phyloP scores from a whole-genome alignment of 495 filamentous ascomycete genomes.

The Pyrenula aspistea region DNA sequence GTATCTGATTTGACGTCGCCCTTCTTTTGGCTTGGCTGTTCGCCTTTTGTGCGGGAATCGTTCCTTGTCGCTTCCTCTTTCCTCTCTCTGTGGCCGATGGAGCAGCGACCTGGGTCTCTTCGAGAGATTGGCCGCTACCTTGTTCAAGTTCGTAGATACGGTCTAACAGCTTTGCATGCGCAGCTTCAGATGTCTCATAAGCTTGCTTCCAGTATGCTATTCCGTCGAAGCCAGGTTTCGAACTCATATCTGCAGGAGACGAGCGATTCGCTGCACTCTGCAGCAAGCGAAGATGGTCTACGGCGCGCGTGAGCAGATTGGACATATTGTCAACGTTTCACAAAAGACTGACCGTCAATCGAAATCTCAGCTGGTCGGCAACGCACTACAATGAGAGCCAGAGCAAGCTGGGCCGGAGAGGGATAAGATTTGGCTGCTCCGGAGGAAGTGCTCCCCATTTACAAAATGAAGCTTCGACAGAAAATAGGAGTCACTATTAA shows the following conservation, averaged over 20 bases:
- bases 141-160: slow-evolving; percentile 30
- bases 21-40: slow-evolving; percentile 5
- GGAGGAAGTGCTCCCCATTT: too few relatives aligned
- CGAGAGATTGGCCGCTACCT: slow-evolving; percentile 14
- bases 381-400: slow-evolving; percentile 35
- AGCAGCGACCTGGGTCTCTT: slow-evolving; percentile 10
- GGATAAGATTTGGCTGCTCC: too few relatives aligned
- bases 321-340: neutral
- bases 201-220: slow-evolving; percentile 37
- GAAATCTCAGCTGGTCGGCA: slow-evolving; percentile 22
- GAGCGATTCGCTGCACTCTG: neutral
- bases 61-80: neutral
- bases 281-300: neutral
- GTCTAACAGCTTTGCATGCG: slow-evolving; percentile 30
- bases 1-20: neutral
- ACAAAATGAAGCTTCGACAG: too few relatives aligned
- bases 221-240: slow-evolving; percentile 38
- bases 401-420: slow-evolving; percentile 24
- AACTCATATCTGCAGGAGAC: slow-evolving; percentile 2
- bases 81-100: slow-evolving; percentile 1
- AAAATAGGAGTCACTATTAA: too few relatives aligned
- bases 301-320: neutral
- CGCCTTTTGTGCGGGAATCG: slow-evolving; percentile 2
- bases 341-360: slow-evolving; percentile 21
- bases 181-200: slow-evolving; percentile 30